Base-by-base conservation (phyloP, 306 rosid genomes). In the Fragaria nilgerrensis region DNA sequence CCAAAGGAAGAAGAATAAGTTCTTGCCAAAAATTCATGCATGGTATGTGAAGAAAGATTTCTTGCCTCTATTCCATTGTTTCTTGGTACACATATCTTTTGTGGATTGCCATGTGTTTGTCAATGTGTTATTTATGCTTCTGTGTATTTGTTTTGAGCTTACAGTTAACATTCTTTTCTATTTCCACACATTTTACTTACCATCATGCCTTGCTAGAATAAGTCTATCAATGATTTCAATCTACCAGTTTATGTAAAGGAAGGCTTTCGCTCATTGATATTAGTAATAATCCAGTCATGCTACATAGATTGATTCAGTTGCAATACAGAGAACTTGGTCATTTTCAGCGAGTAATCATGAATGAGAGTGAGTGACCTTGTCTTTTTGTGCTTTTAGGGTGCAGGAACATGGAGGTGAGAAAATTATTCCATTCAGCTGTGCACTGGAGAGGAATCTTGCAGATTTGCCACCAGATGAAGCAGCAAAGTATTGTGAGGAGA, bases 1-100 rank as follows among this genome's bases (percentile, higher is more conserved):
- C 81, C 97, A 90, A 84, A 91, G 99, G 80, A 96, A 92, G 82
- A 96, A 96, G 90, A 96, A 96, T 73, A 96, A 96, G 83, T 96
- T 96, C 84, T 87, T 96, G 79, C 96, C 99, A 20, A 96, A 96
- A 85, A 96, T 96, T 78, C 99, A 96, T 87, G 94, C 98, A 11
- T 96, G 99, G 99, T 96, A 88, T 77, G 67, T 61, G 41, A 16
- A 47, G 20, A 52, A 9, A 22, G 77, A 29, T 44, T 76, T 52
- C 63, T 68, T 65, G 32, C 32, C 55, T 74, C 50, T 7, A 25
- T 53, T 49, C 0, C 48, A 49, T 47, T 16, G 19, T 41, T 49
- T 17, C 58, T 37, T 27, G 19, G 9, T 43, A 3, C 17, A 47
- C 9, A 32, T 10, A 15, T 36, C 29, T 53, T 32, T 36, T 14